phyloP scores from a whole-genome alignment of 1,284 basidiomycete species.

The Rhodotorula sp. region DNA sequence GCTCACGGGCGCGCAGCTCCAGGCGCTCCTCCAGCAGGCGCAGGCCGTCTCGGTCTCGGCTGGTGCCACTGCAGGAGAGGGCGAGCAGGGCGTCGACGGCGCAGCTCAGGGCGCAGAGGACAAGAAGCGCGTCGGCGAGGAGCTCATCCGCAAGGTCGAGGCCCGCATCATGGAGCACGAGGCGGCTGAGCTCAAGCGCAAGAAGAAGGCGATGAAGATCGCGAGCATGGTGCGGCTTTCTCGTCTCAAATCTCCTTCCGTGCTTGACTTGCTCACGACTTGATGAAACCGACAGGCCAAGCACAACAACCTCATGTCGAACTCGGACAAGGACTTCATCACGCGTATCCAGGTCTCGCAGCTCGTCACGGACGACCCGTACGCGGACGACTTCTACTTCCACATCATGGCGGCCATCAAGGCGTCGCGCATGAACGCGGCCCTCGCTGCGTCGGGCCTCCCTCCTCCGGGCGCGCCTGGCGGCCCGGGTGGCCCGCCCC shows the following conservation, averaged over 20 bases:
- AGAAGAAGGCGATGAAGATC: conserved; percentile 77
- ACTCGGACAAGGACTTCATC: conserved; percentile 99
- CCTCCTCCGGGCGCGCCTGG: conserved; percentile 1
- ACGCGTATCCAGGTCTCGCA: conserved; percentile 98
- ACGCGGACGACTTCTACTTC: conserved; percentile 96
- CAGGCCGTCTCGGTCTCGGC: conserved; percentile 15
- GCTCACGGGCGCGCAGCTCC: conserved; percentile 36
- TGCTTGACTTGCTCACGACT: background rate
- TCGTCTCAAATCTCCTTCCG: conserved; percentile 1
- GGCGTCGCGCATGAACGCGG: conserved; percentile 11
- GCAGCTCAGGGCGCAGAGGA: conserved; percentile 55
- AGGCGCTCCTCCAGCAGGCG: conserved; percentile 34
- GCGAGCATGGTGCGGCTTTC: conserved; percentile 68
- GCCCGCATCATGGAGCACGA: conserved; percentile 84
- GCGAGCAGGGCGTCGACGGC: background rate
- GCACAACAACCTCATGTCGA: conserved; percentile 98
- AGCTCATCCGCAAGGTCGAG: conserved; percentile 70
- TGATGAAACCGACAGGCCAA: conserved; percentile 65
- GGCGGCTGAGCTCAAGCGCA: conserved; percentile 75
- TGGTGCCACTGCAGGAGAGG: background rate
- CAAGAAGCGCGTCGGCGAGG: conserved; percentile 60
- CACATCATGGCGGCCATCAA: conserved; percentile 75
- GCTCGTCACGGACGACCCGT: conserved; percentile 92
- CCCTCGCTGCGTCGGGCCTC: background rate
- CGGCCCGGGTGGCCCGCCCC: background rate